A percentile compares a stretch with the other conserved stretches of the same genome.
Conservation (phyloP, 805 yeast genomes). For the Candida anglica region DNA sequence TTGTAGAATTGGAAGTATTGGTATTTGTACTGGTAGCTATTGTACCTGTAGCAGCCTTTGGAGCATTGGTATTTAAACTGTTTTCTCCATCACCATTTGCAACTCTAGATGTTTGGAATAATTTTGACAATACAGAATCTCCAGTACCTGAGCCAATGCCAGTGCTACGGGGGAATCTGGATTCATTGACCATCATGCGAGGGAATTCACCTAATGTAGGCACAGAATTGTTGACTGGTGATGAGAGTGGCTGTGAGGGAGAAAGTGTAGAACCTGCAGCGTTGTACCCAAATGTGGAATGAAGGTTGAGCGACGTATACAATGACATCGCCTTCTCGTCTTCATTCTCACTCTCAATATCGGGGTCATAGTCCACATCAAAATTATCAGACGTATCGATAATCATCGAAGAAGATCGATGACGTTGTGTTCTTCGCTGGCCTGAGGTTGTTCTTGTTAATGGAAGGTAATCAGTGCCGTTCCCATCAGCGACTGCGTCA, state of each 20-base stretch:
- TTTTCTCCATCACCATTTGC: constrained; percentile 1
- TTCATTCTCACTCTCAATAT: constrained; percentile 42
- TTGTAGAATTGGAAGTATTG: not conserved
- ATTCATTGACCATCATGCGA: constrained; percentile 27
- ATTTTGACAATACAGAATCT: constrained; percentile 8
- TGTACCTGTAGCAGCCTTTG: not conserved
- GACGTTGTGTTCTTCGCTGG: too few relatives aligned
- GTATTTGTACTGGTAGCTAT: not conserved
- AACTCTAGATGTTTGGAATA: constrained; percentile 3
- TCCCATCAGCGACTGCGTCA: too few relatives aligned
- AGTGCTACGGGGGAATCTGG: constrained; percentile 19
- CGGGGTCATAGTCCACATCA: constrained; percentile 10
- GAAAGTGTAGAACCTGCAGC: constrained; percentile 18
- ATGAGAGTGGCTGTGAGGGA: constrained; percentile 9
- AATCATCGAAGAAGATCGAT: not conserved
- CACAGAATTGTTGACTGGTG: constrained; percentile 19
- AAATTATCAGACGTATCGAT: not conserved
- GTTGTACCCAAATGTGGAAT: not conserved
- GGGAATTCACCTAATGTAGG: constrained; percentile 44
- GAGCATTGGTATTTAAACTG: not conserved
- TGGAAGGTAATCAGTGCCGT: too few relatives aligned
- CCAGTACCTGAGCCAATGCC: constrained; percentile 6
- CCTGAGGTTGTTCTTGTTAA: not conserved
- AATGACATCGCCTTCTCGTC: constrained; percentile 69
- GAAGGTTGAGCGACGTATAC: constrained; percentile 48